phyloP scores from a whole-genome alignment of 1,284 basidiomycete genomes.

The Peniophora sp. region DNA sequence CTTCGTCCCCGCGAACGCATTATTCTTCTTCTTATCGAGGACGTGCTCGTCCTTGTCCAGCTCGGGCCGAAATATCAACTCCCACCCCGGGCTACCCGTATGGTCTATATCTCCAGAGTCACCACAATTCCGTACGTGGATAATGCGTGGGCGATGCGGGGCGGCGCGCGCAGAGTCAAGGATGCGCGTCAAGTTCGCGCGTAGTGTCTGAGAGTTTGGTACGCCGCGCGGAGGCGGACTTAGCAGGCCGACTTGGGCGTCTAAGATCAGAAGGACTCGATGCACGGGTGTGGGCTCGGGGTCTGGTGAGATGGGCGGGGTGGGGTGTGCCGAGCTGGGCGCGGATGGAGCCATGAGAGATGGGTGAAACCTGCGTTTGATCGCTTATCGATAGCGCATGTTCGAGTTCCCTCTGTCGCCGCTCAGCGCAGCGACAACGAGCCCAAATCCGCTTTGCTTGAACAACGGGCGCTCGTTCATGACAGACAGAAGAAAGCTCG shows the following conservation, averaged over 20 bases:
- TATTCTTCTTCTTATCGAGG: conserved; percentile 62
- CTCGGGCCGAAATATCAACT: conserved; percentile 43
- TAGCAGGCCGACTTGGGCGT: conserved; percentile 47
- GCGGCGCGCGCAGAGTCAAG: conserved; percentile 43
- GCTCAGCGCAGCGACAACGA: too few species aligned
- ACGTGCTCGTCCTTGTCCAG: conserved; percentile 33
- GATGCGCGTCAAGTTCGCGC: conserved; percentile 39
- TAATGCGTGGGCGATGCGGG: conserved; percentile 43
- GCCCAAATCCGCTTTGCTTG: too few species aligned
- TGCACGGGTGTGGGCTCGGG: too few species aligned
- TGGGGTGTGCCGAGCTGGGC: too few species aligned
- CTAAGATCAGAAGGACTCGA: conserved; percentile 53
- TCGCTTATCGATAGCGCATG: too few species aligned
- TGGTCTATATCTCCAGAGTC: conserved; percentile 54
- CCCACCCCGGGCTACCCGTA: conserved; percentile 43
- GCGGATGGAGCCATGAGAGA: too few species aligned
- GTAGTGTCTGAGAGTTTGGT: conserved; percentile 34
- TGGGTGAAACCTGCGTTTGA: too few species aligned
- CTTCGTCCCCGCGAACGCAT: conserved; percentile 53
- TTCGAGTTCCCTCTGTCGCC: too few species aligned
- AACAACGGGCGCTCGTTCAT: too few species aligned
- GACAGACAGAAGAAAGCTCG: too few species aligned
- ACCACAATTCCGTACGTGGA: conserved; percentile 59
- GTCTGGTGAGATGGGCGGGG: too few species aligned
- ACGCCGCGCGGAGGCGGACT: conserved; percentile 39